These are phyloP conservation scores for Singerocomus rubriflavus DNA, from an alignment of 1,284 basidiomycete genomes.

Conservation along the genomic window DNA sequence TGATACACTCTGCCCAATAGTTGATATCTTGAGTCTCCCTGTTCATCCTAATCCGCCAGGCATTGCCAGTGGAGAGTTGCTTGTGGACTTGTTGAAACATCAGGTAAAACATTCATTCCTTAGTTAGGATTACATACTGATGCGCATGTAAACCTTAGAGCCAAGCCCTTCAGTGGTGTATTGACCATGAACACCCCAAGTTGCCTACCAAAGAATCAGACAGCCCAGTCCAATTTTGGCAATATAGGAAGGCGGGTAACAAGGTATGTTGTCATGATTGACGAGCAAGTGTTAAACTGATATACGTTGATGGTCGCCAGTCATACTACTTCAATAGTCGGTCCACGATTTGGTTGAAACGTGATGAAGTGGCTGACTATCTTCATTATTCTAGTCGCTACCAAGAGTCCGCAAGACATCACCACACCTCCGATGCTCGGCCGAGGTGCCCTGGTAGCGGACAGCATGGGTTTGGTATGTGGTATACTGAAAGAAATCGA, in stretches of 20 bases:
- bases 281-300: neutral
- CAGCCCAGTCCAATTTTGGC: slow-evolving; percentile 86
- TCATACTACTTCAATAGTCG: slow-evolving; percentile 65
- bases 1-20: slow-evolving; percentile 62
- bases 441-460: slow-evolving; percentile 80
- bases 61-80: slow-evolving; percentile 56
- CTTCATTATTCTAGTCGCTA: slow-evolving; percentile 53
- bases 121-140: slow-evolving; percentile 4
- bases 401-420: slow-evolving; percentile 68
- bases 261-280: slow-evolving; percentile 41
- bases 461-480: slow-evolving; percentile 77
- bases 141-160: slow-evolving; percentile 40
- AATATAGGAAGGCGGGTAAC: slow-evolving; percentile 50
- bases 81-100: slow-evolving; percentile 73
- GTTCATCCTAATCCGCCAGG: slow-evolving; percentile 67
- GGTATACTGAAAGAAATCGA: slow-evolving; percentile 1
- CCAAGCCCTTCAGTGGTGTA: slow-evolving; percentile 78
- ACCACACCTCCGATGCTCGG: slow-evolving; percentile 61
- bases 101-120: slow-evolving; percentile 48
- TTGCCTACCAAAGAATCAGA: slow-evolving; percentile 66
- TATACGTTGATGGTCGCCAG: slow-evolving; percentile 30
- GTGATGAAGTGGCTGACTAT: neutral
- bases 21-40: slow-evolving; percentile 68
- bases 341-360: slow-evolving; percentile 22
- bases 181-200: slow-evolving; percentile 70